phyloP scores from a whole-genome alignment of 352 stramenopile species.

The Pilasporangium apinafurcum region DNA sequence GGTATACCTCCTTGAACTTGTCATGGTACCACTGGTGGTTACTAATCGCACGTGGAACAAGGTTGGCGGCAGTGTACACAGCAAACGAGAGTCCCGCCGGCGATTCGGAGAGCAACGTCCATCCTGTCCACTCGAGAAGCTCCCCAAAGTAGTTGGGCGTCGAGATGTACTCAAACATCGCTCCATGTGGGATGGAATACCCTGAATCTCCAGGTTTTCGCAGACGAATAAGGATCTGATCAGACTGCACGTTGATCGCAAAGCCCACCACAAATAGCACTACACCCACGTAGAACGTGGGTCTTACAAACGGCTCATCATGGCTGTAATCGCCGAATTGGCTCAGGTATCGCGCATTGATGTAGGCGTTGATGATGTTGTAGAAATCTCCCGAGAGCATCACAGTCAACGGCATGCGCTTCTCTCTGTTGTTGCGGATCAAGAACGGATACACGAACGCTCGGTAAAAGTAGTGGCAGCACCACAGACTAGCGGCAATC shows the following conservation, averaged over 20 bases:
- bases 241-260: constrained; percentile 57
- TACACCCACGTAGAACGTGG: constrained; percentile 48
- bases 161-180: constrained; percentile 66
- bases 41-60: constrained; percentile 34
- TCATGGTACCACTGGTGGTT: constrained; percentile 53
- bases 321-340: constrained; percentile 46
- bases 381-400: constrained; percentile 47
- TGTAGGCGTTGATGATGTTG: constrained; percentile 68
- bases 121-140: constrained; percentile 69
- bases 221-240: constrained; percentile 63
- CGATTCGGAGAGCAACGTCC: constrained; percentile 51
- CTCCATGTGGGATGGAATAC: constrained; percentile 54
- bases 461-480: constrained; percentile 62
- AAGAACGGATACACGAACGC: constrained; percentile 67
- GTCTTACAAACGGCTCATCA: constrained; percentile 20
- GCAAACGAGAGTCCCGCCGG: constrained; percentile 38
- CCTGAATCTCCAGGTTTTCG: constrained; percentile 44
- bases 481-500: constrained; percentile 49
- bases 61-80: constrained; percentile 44
- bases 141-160: constrained; percentile 75
- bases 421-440: constrained; percentile 38
- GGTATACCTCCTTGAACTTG: constrained; percentile 44
- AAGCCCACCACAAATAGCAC: constrained; percentile 45
- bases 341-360: constrained; percentile 62
- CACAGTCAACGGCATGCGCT: constrained; percentile 57